Evolutionary conservation across 257 asterid genomes (phyloP).

Genomic region (Marsdenia floribunda): DNA sequence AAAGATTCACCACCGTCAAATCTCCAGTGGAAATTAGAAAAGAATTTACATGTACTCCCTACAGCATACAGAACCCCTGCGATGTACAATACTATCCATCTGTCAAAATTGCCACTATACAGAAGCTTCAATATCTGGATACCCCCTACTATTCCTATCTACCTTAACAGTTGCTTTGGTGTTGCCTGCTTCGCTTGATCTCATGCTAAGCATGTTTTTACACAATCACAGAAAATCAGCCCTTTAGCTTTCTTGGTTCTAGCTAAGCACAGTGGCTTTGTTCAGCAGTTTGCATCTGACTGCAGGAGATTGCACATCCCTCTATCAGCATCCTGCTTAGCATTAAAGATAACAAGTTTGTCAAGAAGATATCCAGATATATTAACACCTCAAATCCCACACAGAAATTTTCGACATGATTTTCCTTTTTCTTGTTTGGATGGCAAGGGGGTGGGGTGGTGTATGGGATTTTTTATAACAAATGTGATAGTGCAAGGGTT

Average conservation of each 20-base stretch:
- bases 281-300: slow-evolving; percentile 1
- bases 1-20: neutral
- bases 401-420: neutral
- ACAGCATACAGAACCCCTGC: neutral
- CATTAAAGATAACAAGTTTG: neutral
- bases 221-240: neutral
- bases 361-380: neutral
- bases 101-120: neutral
- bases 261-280: neutral
- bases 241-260: neutral
- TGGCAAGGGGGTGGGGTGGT: neutral
- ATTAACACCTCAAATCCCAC: neutral
- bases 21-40: no score
- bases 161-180: neutral
- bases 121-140: neutral
- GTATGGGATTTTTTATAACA: neutral
- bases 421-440: neutral
- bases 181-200: neutral
- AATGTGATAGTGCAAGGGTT: neutral
- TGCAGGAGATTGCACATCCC: neutral
- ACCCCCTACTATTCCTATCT: neutral
- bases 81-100: slow-evolving; percentile 10
- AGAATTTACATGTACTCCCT: neutral
- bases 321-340: slow-evolving; percentile 1
- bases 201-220: slow-evolving; percentile 3